Evolutionary conservation across 2,329 filamentous ascomycete genomes (phyloP).

Genomic region (Clarireedia monteithiana): DNA sequence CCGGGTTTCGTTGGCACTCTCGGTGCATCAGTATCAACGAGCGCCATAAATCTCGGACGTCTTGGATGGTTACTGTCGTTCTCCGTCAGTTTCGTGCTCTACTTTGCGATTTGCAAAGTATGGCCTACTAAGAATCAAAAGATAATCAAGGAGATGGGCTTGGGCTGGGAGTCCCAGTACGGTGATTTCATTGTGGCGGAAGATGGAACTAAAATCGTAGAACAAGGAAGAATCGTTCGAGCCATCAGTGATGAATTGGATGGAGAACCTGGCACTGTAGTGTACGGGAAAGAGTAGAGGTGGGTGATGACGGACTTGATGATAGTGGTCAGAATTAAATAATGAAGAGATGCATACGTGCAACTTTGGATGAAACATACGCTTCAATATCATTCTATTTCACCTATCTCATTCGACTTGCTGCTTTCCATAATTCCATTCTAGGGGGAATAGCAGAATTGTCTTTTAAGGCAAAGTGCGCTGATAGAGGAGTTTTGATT

Average conservation of each 20-base stretch:
- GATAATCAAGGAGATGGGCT: constrained; percentile 28
- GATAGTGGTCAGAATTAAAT: not conserved
- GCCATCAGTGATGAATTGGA: constrained; percentile 6
- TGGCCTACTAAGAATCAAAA: constrained; percentile 33
- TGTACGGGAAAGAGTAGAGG: not conserved
- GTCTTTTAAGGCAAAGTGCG: no score
- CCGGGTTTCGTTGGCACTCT: constrained; percentile 30
- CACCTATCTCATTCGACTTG: not conserved
- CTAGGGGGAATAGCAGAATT: no score
- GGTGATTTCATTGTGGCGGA: constrained; percentile 18
- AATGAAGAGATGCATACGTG: not conserved
- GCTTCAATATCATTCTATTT: not conserved
- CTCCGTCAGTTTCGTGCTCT: constrained; percentile 27
- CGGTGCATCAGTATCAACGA: constrained; percentile 26
- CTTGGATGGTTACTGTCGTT: constrained; percentile 32
- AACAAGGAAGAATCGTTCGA: constrained; percentile 11
- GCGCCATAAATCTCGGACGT: constrained; percentile 29
- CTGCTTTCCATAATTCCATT: no score
- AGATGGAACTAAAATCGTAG: constrained; percentile 22
- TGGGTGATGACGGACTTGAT: not conserved
- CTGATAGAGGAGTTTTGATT: no score
- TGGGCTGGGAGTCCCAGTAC: constrained; percentile 24
- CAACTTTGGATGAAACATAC: not conserved
- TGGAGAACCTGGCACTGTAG: not conserved
- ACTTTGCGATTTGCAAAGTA: constrained; percentile 30